phyloP scores from a whole-genome alignment of 176 grass and related monocot species.

The Cymbopogon citratus region DNA sequence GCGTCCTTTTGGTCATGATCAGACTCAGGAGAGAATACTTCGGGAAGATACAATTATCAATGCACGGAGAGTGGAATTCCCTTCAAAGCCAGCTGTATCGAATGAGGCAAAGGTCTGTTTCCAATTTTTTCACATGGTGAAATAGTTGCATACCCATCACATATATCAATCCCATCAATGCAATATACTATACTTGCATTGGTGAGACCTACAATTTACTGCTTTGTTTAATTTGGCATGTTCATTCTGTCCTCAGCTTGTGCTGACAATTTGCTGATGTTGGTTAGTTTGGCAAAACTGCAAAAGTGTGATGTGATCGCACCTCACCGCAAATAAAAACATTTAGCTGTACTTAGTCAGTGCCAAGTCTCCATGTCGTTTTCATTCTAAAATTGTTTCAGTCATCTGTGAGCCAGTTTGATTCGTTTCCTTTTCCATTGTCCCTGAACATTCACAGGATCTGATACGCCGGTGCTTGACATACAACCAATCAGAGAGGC shows the following conservation, averaged over 20 bases:
- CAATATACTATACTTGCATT: background rate
- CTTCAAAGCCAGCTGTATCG: constrained; percentile 83
- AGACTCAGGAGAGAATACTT: constrained; percentile 97
- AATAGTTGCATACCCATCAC: constrained; percentile 8
- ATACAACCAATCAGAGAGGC: constrained; percentile 94
- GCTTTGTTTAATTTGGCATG: background rate
- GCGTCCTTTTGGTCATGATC: constrained; percentile 96
- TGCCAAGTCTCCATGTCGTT: background rate
- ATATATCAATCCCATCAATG: constrained; percentile 16
- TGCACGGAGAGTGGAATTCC: constrained; percentile 89
- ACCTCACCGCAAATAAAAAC: background rate
- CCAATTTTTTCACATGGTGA: constrained; percentile 16
- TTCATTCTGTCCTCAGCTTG: background rate
- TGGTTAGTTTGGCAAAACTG: constrained; percentile 17
- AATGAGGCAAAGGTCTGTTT: constrained; percentile 85
- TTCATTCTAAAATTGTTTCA: background rate
- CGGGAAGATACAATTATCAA: constrained; percentile 99
- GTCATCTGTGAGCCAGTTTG: background rate
- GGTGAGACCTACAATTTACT: background rate
- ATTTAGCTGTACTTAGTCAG: background rate
- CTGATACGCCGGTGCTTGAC: constrained; percentile 87
- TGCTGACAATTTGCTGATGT: background rate
- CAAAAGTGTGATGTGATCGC: background rate
- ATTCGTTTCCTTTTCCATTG: background rate
- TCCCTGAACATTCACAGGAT: constrained; percentile 51